Evolutionary conservation across 768 basidiomycete genomes (phyloP).

Genomic region (Leucogyrophana mollusca): DNA sequence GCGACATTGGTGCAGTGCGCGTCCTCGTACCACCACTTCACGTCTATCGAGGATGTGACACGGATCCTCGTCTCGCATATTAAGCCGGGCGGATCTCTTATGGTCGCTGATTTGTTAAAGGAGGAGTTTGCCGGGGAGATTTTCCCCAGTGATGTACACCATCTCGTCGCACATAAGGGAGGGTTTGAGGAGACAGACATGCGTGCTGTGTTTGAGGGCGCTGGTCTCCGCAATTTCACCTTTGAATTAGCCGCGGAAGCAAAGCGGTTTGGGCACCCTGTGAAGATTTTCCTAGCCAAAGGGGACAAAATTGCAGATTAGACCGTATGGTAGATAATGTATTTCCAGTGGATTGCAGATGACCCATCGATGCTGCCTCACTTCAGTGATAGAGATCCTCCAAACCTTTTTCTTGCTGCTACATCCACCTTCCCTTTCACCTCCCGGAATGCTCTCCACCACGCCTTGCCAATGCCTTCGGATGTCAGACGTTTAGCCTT

Average conservation of each 20-base stretch:
- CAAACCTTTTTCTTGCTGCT: constrained; percentile 67
- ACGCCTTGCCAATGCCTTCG: constrained; percentile 55
- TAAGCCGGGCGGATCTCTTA: constrained; percentile 58
- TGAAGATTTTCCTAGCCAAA: constrained; percentile 56
- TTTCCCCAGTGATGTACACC: constrained; percentile 33
- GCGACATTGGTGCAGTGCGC: constrained; percentile 46
- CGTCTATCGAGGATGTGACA: constrained; percentile 49
- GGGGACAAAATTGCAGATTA: constrained; percentile 37
- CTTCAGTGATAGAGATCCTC: constrained; percentile 63
- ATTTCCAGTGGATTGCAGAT: background rate
- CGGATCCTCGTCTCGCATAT: constrained; percentile 52
- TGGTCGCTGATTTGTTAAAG: constrained; percentile 55
- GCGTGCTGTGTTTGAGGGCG: constrained; percentile 46
- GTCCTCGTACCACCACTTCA: constrained; percentile 62
- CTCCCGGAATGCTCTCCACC: constrained; percentile 80
- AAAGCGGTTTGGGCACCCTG: constrained; percentile 29
- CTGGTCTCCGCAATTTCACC: constrained; percentile 46
- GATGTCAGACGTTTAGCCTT: constrained; percentile 31
- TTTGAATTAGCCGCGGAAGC: constrained; percentile 35
- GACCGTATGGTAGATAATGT: background rate
- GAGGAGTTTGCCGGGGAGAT: constrained; percentile 19
- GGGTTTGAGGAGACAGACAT: constrained; percentile 56
- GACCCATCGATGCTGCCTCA: constrained; percentile 32
- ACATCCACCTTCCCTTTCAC: constrained; percentile 68
- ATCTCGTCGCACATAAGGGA: constrained; percentile 51